Evolutionary conservation across 129 eudicot genomes (phyloP), one percentile per base, ranked within the genome.

Genomic region (Dittrichia graveolens): DNA sequence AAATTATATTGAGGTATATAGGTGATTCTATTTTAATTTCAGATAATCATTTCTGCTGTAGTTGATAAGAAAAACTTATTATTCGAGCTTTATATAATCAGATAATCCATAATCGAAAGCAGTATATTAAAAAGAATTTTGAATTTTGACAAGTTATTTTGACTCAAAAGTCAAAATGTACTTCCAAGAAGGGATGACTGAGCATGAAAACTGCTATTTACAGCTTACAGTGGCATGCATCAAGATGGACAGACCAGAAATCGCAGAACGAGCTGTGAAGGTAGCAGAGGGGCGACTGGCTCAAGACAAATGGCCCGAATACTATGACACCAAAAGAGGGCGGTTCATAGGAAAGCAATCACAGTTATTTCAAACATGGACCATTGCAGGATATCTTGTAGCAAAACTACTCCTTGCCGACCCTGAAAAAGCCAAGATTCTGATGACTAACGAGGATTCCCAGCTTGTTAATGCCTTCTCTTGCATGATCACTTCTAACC

Each of bases 171-270:
- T 65, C 79, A 15, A 65, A 24, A 8, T 10, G 9, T 5, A 10
- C 54, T 12, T 75, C 56, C 79, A 40, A 75, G 16, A 64, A 64
- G 24, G 8, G 55, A 74, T 64, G 40, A 44, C 61, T 15, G 11
- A 42, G 14, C 61, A 6, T 50, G 44, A 13, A 19, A 4, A 5
- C 16, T 15, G 48, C 13, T 67, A 66, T 86, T 72, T 87, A 72
- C 85, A 88, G 95, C 86, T 88, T 52, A 89, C 96, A 5, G 86
- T 83, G 14, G 96, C 96, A 11, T 89, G 96, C 75, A 79, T 82
- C 7, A 87, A 87, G 75, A 84, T 84, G 89, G 77, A 78, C 18
- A 67, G 96, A 68, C 89, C 87, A 24, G 91, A 85, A 14, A 83
- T 89, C 15, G 91, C 96, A 0, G 85, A 72, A 41, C 82, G 73